Evolutionary conservation across 176 grass and related monocot genomes (phyloP).

Genomic region (Ensete ventricosum): DNA sequence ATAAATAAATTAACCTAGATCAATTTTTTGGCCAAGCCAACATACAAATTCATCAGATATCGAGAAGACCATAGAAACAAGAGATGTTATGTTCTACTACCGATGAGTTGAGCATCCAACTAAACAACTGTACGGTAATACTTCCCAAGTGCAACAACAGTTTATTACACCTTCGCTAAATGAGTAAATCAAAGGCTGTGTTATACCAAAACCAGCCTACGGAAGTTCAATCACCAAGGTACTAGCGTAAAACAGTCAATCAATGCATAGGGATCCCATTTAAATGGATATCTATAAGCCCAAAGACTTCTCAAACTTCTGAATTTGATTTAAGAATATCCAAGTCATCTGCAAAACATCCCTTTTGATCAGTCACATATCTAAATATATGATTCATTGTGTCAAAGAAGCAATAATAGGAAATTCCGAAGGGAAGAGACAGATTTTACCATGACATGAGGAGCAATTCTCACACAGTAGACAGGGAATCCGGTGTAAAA

Average conservation of each 20-base stretch:
- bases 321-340: constrained; percentile 95
- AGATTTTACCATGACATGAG: constrained; percentile 75
- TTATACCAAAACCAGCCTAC: neutral
- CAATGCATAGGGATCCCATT: neutral
- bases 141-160: neutral
- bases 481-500: constrained; percentile 95
- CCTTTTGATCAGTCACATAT: constrained; percentile 18
- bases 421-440: neutral
- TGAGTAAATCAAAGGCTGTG: neutral
- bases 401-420: neutral
- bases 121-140: too few relatives aligned
- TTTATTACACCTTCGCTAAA: neutral
- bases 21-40: too few relatives aligned
- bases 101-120: neutral
- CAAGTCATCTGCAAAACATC: constrained; percentile 66
- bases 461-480: constrained; percentile 86
- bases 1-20: too few relatives aligned
- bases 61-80: too few relatives aligned
- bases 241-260: neutral
- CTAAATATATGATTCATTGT: neutral
- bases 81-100: neutral
- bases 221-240: neutral
- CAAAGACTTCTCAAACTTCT: constrained; percentile 57
- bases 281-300: constrained; percentile 28
- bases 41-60: too few relatives aligned